phyloP scores from a whole-genome alignment of 176 grass and related monocot species.

The Secale cereale region DNA sequence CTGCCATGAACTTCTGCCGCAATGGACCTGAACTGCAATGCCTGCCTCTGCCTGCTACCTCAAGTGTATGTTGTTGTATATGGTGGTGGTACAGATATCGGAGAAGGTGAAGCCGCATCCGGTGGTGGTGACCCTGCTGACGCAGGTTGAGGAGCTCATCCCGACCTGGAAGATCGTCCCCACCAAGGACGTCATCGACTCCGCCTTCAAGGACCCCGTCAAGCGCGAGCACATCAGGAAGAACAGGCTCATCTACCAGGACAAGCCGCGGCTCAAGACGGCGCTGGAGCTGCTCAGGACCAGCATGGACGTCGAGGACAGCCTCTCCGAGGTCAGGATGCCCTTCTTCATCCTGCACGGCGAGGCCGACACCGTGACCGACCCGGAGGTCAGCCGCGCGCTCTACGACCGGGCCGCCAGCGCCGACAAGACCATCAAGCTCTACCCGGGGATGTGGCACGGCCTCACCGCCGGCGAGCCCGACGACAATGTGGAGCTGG shows the following conservation, averaged over 20 bases:
- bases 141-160: constrained; percentile 84
- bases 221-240: constrained; percentile 84
- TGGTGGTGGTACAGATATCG: constrained; percentile 51
- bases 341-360: constrained; percentile 93
- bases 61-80: background rate
- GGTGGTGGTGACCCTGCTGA: constrained; percentile 65
- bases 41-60: background rate
- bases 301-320: constrained; percentile 77
- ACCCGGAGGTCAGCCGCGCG: constrained; percentile 79
- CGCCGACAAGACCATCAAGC: constrained; percentile 80
- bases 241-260: constrained; percentile 94
- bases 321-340: constrained; percentile 65
- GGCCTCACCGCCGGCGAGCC: constrained; percentile 83
- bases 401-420: constrained; percentile 59
- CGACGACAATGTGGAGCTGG: constrained; percentile 57
- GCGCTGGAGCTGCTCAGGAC: constrained; percentile 81
- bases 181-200: constrained; percentile 82
- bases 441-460: constrained; percentile 92
- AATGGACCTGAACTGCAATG: background rate
- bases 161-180: constrained; percentile 95
- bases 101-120: constrained; percentile 85
- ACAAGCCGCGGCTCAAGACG: constrained; percentile 84
- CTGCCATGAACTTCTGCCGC: background rate
- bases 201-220: constrained; percentile 78
- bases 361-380: constrained; percentile 76